Evolutionary conservation across 768 basidiomycete genomes (phyloP).

Genomic region (Naematelia encephala): DNA sequence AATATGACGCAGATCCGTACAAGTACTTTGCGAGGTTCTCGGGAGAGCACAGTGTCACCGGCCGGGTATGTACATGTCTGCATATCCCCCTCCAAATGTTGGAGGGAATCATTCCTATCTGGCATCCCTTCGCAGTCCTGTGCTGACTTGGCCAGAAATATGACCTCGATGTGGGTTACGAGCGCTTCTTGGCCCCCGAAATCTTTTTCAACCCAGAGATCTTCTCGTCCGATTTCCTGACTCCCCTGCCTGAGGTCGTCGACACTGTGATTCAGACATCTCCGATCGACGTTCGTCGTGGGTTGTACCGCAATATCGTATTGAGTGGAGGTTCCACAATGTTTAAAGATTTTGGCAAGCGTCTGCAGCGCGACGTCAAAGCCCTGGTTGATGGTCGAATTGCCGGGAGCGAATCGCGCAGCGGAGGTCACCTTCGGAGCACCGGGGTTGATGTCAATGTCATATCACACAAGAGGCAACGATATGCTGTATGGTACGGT

Average conservation of each 20-base stretch:
- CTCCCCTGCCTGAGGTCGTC: slow-evolving; percentile 91
- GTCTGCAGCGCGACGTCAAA: slow-evolving; percentile 92
- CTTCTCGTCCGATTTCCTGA: slow-evolving; percentile 93
- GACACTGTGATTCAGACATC: slow-evolving; percentile 93
- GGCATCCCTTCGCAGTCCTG: too few species aligned
- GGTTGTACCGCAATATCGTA: slow-evolving; percentile 98
- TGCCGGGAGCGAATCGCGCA: slow-evolving; percentile 67
- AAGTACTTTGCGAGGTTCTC: slow-evolving; percentile 93
- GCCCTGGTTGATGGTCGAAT: slow-evolving; percentile 87
- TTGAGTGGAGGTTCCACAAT: slow-evolving; percentile 96
- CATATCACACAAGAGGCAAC: slow-evolving; percentile 95
- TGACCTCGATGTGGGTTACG: slow-evolving; percentile 88
- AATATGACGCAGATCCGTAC: slow-evolving; percentile 93
- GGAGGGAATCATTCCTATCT: too few species aligned
- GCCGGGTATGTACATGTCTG: slow-evolving; percentile 61
- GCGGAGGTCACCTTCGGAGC: slow-evolving; percentile 67
- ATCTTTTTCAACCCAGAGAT: slow-evolving; percentile 99
- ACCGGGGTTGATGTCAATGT: slow-evolving; percentile 97
- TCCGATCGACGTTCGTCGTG: slow-evolving; percentile 94
- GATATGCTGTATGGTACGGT: slow-evolving; percentile 97
- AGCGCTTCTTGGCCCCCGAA: slow-evolving; percentile 97
- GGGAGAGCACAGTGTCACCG: slow-evolving; percentile 88
- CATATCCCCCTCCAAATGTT: background rate
- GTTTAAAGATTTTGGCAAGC: slow-evolving; percentile 98
- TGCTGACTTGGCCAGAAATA: slow-evolving; percentile 68